phyloP scores from a whole-genome alignment of 495 filamentous ascomycete genomes.

The Astrothelium subdiscretum region DNA sequence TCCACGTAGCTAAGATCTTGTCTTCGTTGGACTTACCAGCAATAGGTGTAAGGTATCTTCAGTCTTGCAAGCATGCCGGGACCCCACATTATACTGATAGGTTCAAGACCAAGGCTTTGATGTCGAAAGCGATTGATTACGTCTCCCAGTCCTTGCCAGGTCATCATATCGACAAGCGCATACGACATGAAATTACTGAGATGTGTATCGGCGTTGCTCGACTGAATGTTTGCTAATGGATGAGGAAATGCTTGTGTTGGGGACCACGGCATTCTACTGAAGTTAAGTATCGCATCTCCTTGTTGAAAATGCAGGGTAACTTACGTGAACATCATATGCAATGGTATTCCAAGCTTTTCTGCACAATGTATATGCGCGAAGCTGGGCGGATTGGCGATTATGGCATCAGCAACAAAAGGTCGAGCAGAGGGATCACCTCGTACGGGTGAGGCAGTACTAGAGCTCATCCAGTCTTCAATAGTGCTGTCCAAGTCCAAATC shows the following conservation, averaged over 20 bases:
- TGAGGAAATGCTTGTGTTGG: conserved; percentile 45
- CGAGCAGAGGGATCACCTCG: conserved; percentile 12
- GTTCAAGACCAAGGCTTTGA: conserved; percentile 41
- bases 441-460: background rate
- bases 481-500: conserved; percentile 17
- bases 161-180: conserved; percentile 50
- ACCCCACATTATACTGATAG: conserved; percentile 40
- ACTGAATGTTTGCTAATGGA: conserved; percentile 44
- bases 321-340: conserved; percentile 55
- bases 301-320: background rate
- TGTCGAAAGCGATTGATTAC: conserved; percentile 46
- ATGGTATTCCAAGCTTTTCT: conserved; percentile 46
- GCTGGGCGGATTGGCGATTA: conserved; percentile 57
- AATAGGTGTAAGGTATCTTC: conserved; percentile 51
- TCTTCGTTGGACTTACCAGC: conserved; percentile 31
- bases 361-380: conserved; percentile 58
- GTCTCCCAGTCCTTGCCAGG: conserved; percentile 56
- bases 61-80: conserved; percentile 32
- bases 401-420: conserved; percentile 54
- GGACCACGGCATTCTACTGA: conserved; percentile 42
- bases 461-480: conserved; percentile 17
- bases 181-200: conserved; percentile 49
- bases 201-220: conserved; percentile 31
- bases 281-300: background rate
- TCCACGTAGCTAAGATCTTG: background rate